These are phyloP conservation scores for Diaporthe capsici DNA, from an alignment of 2,329 filamentous ascomycete species.

Conservation along the genomic window DNA sequence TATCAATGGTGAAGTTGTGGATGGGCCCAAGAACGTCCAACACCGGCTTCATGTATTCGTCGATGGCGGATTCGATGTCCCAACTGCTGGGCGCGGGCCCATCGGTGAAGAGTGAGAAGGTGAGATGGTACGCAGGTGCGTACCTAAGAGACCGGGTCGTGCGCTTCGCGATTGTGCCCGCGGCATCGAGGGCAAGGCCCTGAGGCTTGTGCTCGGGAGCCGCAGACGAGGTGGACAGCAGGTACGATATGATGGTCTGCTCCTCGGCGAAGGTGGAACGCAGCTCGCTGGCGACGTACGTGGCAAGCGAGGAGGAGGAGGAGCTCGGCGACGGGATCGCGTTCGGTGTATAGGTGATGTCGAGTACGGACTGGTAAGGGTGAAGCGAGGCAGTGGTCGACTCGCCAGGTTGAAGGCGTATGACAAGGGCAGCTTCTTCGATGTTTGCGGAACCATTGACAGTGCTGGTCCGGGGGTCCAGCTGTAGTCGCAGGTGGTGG, in stretches of 20 bases:
- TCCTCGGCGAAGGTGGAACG: constrained; percentile 88
- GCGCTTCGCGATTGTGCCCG: constrained; percentile 74
- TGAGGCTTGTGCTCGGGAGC: constrained; percentile 55
- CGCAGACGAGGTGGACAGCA: constrained; percentile 73
- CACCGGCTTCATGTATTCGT: constrained; percentile 85
- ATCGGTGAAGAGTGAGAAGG: constrained; percentile 93
- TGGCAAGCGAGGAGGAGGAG: constrained; percentile 80
- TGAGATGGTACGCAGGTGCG: constrained; percentile 93
- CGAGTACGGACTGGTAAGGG: constrained; percentile 78
- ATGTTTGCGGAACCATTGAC: constrained; percentile 55
- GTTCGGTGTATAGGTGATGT: constrained; percentile 82
- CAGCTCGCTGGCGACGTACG: constrained; percentile 83
- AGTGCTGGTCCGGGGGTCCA: constrained; percentile 60
- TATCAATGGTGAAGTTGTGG: constrained; percentile 96
- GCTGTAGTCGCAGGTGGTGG: constrained; percentile 83
- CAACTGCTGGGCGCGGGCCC: constrained; percentile 84
- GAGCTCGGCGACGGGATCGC: constrained; percentile 77
- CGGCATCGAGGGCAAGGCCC: constrained; percentile 63
- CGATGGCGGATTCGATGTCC: constrained; percentile 88
- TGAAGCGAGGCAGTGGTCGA: constrained; percentile 75
- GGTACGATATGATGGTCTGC: constrained; percentile 84
- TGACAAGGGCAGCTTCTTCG: constrained; percentile 73
- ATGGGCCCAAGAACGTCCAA: constrained; percentile 84
- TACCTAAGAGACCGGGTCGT: constrained; percentile 91
- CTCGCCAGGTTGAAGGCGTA: constrained; percentile 78